Conservation (phyloP, 169 alveolate genomes). For the Perkinsus olseni region DNA sequence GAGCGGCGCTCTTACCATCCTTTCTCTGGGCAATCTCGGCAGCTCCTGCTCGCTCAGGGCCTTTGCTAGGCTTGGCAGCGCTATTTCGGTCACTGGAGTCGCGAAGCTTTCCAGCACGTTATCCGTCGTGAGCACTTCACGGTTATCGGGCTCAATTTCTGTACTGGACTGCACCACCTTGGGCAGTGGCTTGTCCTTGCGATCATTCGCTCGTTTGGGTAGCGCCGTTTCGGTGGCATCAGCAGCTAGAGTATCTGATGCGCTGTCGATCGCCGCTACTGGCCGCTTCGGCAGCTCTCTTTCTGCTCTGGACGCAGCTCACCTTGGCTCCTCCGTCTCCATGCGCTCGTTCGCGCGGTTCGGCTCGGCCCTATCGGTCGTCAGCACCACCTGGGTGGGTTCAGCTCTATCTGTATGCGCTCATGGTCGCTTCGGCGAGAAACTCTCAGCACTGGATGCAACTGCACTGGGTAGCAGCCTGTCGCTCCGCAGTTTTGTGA, state of each 20-base stretch:
- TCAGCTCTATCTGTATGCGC: background rate
- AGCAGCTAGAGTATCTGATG: background rate
- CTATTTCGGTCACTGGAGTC: background rate
- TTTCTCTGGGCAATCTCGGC: background rate
- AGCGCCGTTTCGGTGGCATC: background rate
- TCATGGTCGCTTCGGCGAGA: background rate
- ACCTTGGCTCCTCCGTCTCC: background rate
- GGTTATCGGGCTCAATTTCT: background rate
- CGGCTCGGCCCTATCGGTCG: background rate
- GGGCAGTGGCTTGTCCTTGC: background rate
- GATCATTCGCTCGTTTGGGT: conserved; percentile 1
- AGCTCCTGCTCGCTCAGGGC: background rate
- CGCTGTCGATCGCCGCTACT: background rate
- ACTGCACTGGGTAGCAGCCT: background rate
- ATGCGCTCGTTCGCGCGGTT: background rate
- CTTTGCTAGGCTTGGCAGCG: background rate
- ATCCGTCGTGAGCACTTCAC: background rate
- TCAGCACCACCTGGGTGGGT: background rate
- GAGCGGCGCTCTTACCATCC: background rate
- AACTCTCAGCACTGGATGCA: background rate
- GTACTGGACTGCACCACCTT: background rate
- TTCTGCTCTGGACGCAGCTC: background rate
- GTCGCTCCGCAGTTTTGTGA: background rate
- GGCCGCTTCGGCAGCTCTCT: background rate
- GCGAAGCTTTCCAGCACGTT: background rate